A percentile compares a stretch with the other conserved stretches of the same genome.
These are phyloP conservation scores for Lactarius psammicola DNA, from an alignment of 768 basidiomycete species.

Conservation along the genomic window DNA sequence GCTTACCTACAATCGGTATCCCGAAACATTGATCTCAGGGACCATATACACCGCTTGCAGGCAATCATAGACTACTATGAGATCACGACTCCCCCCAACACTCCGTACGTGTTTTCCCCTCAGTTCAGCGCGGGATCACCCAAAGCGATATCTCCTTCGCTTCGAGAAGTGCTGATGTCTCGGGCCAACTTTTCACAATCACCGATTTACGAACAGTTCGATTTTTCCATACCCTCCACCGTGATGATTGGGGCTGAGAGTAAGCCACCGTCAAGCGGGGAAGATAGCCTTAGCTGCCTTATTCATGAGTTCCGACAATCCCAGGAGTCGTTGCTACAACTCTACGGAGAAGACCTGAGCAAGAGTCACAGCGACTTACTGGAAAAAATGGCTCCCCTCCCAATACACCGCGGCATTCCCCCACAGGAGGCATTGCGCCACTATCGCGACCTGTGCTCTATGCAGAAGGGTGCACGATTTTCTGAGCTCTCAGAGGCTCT, in stretches of 20 bases:
- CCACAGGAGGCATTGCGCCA: neutral
- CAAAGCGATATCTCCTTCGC: neutral
- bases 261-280: no score
- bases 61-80: neutral
- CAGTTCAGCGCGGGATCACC: neutral
- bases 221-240: neutral
- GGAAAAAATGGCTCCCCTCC: neutral
- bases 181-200: no score
- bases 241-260: neutral
- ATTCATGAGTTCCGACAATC: no score
- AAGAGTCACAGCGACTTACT: neutral
- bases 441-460: constrained; percentile 1
- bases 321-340: no score
- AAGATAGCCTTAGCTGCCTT: neutral
- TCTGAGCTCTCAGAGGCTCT: neutral
- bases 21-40: neutral
- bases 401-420: neutral
- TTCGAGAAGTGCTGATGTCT: no score
- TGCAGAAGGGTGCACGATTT: neutral
- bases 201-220: neutral
- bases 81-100: neutral
- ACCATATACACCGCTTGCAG: constrained; percentile 10
- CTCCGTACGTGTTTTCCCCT: neutral
- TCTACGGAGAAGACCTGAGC: no score
- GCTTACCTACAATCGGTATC: constrained; percentile 5